Evolutionary conservation across 345 rosid species (phyloP), one percentile per base, ranked within the genome.

Genomic region (Moricandia arvensis): DNA sequence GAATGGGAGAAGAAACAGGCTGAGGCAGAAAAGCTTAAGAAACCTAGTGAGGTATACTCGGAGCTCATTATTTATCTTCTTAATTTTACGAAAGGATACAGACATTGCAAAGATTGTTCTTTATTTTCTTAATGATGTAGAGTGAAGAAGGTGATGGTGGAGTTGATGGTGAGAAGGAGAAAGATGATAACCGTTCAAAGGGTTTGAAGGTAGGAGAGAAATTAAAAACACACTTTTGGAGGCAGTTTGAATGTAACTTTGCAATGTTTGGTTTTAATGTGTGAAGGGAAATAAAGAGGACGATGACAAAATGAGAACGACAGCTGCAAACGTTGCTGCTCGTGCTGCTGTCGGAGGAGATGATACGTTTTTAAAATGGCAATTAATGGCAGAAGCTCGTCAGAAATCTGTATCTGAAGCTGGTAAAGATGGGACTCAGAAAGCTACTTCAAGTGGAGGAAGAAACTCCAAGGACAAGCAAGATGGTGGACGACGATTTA

Each of bases 291-390:
- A 88, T 84, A 95, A 89, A 83, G 99, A 93, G 75, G 99, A 92
- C 60, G 98, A 93, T 58, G 97, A 96, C 82, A 96, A 96, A 86
- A 89, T 96, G 99, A 96, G 99, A 83, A 76, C 99, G 16, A 91
- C 91, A 8, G 99, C 98, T 59, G 98, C 99, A 81, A 95, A 93
- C 66, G 97, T 96, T 74, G 99, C 98, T 81, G 99, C 98, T 43
- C 88, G 96, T 63, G 97, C 90, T 78, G 99, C 99, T 75, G 94
- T 85, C 8, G 98, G 99, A 70, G 99, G 96, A 74, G 98, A 88
- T 71, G 97, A 96, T 83, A 68, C 90, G 85, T 66, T 90, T 24
- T 91, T 96, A n/a, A 96, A 92, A 85, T 96, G 98, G 99, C 98
- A 89, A 82, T 85, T 89, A 47, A 90, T 93, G 98, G 99, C 99